These are phyloP conservation scores for Symbiodinium natans DNA, from an alignment of 73 alveolate species.

Conservation along the genomic window DNA sequence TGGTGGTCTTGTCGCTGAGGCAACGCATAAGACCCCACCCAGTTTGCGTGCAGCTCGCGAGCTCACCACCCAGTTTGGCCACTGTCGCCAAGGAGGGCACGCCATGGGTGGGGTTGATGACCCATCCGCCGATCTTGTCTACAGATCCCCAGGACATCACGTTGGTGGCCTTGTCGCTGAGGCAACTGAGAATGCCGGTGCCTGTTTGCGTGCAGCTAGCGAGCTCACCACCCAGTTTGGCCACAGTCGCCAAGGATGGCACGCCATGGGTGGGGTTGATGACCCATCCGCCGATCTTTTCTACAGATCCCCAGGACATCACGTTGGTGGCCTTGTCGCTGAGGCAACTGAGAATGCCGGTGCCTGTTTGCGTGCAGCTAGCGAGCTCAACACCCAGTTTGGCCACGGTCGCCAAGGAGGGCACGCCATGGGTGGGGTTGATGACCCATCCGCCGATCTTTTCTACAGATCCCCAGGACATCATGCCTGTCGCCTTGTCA, in stretches of 20 bases:
- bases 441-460: not conserved
- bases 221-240: not conserved
- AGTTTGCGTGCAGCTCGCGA: not conserved
- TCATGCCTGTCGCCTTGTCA: not conserved
- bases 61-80: not conserved
- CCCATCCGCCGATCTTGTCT: not conserved
- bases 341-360: not conserved
- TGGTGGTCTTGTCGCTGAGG: not conserved
- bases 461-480: not conserved
- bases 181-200: not conserved
- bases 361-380: not conserved
- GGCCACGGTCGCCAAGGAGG: not conserved
- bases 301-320: not conserved
- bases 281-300: not conserved
- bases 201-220: not conserved
- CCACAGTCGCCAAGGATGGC: not conserved
- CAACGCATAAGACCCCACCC: not conserved
- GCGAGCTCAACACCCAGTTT: not conserved
- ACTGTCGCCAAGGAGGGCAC: not conserved
- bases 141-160: not conserved
- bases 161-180: not conserved
- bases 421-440: not conserved
- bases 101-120: not conserved
- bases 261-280: not conserved
- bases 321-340: not conserved